Evolutionary conservation across 2,329 filamentous ascomycete genomes (phyloP).

Genomic region (Calonectria multiphialidica): DNA sequence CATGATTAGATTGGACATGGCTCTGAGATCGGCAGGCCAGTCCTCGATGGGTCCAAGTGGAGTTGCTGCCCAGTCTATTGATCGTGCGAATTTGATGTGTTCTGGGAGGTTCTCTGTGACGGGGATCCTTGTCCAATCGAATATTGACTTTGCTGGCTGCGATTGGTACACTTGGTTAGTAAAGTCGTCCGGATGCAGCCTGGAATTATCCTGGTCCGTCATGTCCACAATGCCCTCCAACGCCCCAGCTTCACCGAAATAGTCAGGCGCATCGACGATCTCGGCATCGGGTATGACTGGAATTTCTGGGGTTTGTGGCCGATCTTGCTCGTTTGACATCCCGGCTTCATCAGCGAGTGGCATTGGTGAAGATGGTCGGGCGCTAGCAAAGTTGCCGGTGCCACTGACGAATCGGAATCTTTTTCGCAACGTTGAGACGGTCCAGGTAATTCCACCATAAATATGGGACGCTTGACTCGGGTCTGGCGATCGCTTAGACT

Average conservation of each 20-base stretch:
- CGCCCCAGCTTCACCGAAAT: conserved; percentile 54
- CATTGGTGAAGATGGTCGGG: conserved; percentile 55
- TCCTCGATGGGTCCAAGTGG: conserved; percentile 80
- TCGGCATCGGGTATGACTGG: conserved; percentile 50
- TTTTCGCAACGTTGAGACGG: conserved; percentile 75
- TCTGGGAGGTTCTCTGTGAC: conserved; percentile 71
- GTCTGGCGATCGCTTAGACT: conserved; percentile 64
- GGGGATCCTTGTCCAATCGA: conserved; percentile 85
- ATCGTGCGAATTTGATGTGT: conserved; percentile 80
- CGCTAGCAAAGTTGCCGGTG: conserved; percentile 49
- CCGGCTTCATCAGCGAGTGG: conserved; percentile 51
- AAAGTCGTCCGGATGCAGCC: conserved; percentile 56
- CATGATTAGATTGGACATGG: conserved; percentile 88
- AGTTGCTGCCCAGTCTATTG: conserved; percentile 79
- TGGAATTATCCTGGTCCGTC: conserved; percentile 41
- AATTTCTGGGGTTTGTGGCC: conserved; percentile 52
- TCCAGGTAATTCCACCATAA: conserved; percentile 78
- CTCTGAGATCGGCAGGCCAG: conserved; percentile 79
- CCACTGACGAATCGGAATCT: conserved; percentile 78
- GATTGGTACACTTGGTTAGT: conserved; percentile 55
- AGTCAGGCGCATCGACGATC: conserved; percentile 51
- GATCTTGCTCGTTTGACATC: conserved; percentile 49
- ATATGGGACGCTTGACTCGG: conserved; percentile 65
- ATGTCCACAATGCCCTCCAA: conserved; percentile 30
- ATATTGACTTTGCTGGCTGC: conserved; percentile 63